Evolutionary conservation across 2,329 filamentous ascomycete genomes (phyloP), one percentile per base, ranked within the genome.

Genomic region (Hymenoscyphus occultus): DNA sequence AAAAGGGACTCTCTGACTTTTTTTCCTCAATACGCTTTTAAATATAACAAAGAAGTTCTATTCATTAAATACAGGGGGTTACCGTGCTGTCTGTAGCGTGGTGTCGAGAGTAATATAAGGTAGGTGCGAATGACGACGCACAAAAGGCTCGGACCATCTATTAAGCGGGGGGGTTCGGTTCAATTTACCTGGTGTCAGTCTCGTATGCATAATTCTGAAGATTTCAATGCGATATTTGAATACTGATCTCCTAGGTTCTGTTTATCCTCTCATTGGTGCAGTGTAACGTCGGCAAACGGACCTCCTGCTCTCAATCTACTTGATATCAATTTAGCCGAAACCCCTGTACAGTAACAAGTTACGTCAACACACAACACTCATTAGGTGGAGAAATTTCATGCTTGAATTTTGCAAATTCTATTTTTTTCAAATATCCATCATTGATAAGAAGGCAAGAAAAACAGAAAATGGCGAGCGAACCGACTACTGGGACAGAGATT

Each of bases 381-480:
- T 19, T 9, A 51, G 6, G 12, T 51, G n/a, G 45, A n/a, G 19
- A 51, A 7, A 51, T 51, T 51, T 19, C n/a, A 51, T 19, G 2
- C n/a, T 51, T 51, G 2, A n/a, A 48, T 19, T 19, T 16, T 48
- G 16, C 42, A 19, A 19, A 35, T 35, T 6, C 9, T 35, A 35
- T 28, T 10, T 13, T 13, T 10, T 22, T 51, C 7, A n/a, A 48
- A 48, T 19, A 16, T 48, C n/a, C 42, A 48, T 22, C 14, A 51
- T 10, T 19, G 45, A 22, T 10, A 10, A 22, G 45, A 51, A 22
- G 19, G 5, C 5, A 48, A 13, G 4, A 51, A n/a, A 72, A 76
- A 57, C 2, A 35, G 4, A 39, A 28, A 28, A 57, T 32, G 54
- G 54, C 14, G 35, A 16, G 31, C 22, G 74, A 28, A 6, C 28